Conservation (phyloP, 371 early-diverging fungal species). For the Conidiobolus incongruus region DNA sequence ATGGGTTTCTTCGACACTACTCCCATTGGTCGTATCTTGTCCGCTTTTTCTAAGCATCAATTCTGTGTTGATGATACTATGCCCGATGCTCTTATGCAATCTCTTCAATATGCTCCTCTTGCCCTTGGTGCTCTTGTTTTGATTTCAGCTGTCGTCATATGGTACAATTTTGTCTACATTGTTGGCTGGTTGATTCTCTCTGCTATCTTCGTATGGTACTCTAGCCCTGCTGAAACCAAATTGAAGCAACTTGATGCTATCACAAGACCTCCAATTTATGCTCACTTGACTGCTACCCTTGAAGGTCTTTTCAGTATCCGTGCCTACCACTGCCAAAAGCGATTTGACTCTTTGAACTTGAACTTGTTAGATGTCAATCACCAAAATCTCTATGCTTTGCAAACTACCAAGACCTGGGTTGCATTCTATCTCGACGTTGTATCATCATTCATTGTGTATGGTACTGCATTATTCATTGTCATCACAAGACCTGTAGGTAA, state of each 20-base stretch:
- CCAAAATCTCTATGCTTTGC: constrained; percentile 25
- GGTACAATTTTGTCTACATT: constrained; percentile 18
- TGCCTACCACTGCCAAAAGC: constrained; percentile 31
- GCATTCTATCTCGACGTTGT: constrained; percentile 40
- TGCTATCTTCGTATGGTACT: not conserved
- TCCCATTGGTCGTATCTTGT: constrained; percentile 60
- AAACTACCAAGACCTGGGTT: constrained; percentile 21
- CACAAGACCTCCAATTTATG: constrained; percentile 56
- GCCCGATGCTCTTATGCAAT: constrained; percentile 11
- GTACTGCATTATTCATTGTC: constrained; percentile 27
- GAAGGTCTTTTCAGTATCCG: constrained; percentile 56
- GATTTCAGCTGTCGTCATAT: constrained; percentile 27
- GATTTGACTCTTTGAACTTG: constrained; percentile 21
- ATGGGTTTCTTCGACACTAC: constrained; percentile 63
- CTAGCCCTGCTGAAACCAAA: constrained; percentile 13
- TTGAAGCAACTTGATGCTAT: constrained; percentile 65
- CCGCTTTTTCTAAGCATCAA: constrained; percentile 48
- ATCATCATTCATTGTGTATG: constrained; percentile 30
- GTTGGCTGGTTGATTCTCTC: no score
- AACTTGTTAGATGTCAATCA: constrained; percentile 26
- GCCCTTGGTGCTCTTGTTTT: constrained; percentile 27
- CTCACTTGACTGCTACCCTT: constrained; percentile 55
- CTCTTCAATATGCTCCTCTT: constrained; percentile 29
- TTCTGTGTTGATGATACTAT: constrained; percentile 38
- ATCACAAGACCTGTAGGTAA: constrained; percentile 12